Base-by-base conservation (phyloP, 177 flowering plant species). In the Telopea speciosissima region DNA sequence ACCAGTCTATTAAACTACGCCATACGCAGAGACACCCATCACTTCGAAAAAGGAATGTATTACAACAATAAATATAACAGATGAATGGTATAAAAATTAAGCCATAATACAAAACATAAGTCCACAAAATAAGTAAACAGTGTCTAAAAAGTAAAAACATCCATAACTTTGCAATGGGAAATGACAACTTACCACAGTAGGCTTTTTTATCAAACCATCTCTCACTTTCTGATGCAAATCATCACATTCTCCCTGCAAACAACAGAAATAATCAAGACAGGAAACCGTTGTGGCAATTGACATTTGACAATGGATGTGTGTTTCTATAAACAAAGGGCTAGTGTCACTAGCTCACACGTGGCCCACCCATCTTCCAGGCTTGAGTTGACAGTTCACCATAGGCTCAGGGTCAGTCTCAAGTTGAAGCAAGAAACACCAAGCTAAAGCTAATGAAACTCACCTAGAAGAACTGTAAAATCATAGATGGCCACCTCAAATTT, bases 161-260 rank as follows among this genome's bases (percentile, higher is more conserved):
- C 26, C 8, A 63, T 54, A 61, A 62, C 58, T 67, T 33, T 62
- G 40, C 21, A 52, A 0, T 1, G n/a, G 24, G 23, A 33, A 21
- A 62, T 0, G 56, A 44, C 40, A 36, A 79, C 87, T 79, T 83
- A 94, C 97, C 69, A 85, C 73, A 54, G 87, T 86, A 52, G 80
- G 91, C 81, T 80, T 87, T 65, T 75, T 70, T 24, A 87, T 62
- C 70, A 81, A 77, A 13, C 95, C 96, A 45, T 76, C 74, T 66
- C 76, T 79, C 66, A 92, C 69, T 65, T 75, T 81, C 71, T 76
- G 80, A 28, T 61, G 77, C 81, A 90, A 80, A 56, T 88, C 90
- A 62, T 85, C 85, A 72, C 91, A 85, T 76, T 92, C 98, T 75
- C 85, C 98, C 98, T 92, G 87, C 19, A 49, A 49, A 12, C 3